Conservation (phyloP, 2,329 filamentous ascomycete species). For the Penicillium sclerotiorum region DNA sequence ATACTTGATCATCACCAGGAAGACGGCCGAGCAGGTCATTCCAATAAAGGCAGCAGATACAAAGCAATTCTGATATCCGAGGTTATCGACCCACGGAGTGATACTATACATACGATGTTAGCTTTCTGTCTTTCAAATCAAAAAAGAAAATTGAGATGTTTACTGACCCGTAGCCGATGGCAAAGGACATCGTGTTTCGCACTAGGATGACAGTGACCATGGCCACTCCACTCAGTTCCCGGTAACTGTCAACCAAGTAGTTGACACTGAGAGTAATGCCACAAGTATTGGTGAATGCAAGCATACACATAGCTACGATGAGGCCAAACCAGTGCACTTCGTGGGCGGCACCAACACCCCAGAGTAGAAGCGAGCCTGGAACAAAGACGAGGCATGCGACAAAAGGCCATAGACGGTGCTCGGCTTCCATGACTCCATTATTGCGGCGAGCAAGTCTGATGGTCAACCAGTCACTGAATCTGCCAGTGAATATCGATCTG, state of each 20-base stretch:
- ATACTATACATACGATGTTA: constrained; percentile 38
- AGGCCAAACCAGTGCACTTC: constrained; percentile 47
- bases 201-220: constrained; percentile 50
- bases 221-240: constrained; percentile 43
- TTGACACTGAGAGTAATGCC: constrained; percentile 44
- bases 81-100: constrained; percentile 49
- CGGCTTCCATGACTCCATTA: constrained; percentile 45
- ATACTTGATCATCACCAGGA: constrained; percentile 44
- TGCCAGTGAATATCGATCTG: constrained; percentile 43
- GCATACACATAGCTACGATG: constrained; percentile 46
- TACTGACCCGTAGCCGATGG: constrained; percentile 45
- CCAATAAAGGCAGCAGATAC: constrained; percentile 44
- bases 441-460: constrained; percentile 44
- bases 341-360: constrained; percentile 47
- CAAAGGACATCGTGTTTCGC: constrained; percentile 53
- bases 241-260: constrained; percentile 46
- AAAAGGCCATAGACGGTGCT: constrained; percentile 47
- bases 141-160: background rate
- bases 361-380: constrained; percentile 39
- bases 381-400: constrained; percentile 37
- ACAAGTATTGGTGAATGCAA: constrained; percentile 43
- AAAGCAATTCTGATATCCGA: constrained; percentile 52
- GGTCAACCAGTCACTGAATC: constrained; percentile 44
- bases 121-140: background rate
- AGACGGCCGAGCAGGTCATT: constrained; percentile 39